Conservation (phyloP, 1,284 basidiomycete genomes). For the Somion occarium region DNA sequence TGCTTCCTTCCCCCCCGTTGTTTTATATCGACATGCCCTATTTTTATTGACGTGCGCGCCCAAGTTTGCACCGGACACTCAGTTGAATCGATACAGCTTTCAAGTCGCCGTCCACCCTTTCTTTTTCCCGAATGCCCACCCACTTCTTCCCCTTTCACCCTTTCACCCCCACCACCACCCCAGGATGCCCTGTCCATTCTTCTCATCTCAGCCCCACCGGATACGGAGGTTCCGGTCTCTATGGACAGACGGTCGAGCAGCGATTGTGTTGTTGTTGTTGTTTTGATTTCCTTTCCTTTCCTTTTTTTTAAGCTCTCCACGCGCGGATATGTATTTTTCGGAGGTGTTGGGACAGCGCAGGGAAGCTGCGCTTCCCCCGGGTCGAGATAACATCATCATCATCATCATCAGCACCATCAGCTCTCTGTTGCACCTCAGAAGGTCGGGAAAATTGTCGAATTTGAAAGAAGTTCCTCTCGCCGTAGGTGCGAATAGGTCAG, state of each 20-base stretch:
- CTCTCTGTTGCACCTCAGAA: no score
- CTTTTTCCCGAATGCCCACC: not conserved
- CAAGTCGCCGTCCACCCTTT: no score
- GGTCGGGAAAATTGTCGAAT: not conserved
- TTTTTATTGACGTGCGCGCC: not conserved
- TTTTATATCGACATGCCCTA: not conserved
- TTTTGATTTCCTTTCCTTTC: not conserved
- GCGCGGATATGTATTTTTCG: not conserved
- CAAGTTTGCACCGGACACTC: not conserved
- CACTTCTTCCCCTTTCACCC: not conserved
- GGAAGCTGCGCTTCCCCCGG: conserved; percentile 36
- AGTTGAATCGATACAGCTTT: no score
- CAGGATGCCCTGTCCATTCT: not conserved
- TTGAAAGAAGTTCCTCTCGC: not conserved
- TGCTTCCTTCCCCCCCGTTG: conserved; percentile 2
- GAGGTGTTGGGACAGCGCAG: conserved; percentile 23
- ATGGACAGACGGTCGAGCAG: not conserved
- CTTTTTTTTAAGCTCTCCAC: not conserved
- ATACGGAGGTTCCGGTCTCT: not conserved
- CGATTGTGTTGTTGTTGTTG: not conserved
- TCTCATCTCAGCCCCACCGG: not conserved
- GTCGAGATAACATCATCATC: no score
- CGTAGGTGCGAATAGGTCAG: conserved; percentile 11
- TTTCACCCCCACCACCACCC: not conserved
- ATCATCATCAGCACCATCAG: no score